Base-by-base conservation (phyloP, 345 rosid species). In the Fremontodendron californicum region DNA sequence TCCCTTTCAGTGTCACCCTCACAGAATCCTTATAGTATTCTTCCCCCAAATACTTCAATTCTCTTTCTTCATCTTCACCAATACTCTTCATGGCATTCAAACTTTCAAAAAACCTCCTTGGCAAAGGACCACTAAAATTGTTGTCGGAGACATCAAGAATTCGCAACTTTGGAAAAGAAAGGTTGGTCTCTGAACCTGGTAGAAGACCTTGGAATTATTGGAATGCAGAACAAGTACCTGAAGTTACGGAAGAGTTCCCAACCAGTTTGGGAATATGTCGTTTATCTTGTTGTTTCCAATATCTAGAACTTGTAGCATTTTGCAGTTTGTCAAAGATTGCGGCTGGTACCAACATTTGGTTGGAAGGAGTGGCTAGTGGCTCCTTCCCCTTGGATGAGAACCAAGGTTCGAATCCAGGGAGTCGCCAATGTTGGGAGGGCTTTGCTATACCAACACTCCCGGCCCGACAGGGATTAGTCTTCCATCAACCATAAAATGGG, bases 81-180 rank as follows among this genome's bases (percentile, higher is more conserved):
- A 40, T 21, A 37, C 49, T 48, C 33, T 15, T 21, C 37, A 70
- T 70, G 10, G 74, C 74, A 23, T 46, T 70, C 37, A 70, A 25
- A 15, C 13, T 48, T 69, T 46, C n/a, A 10, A 67, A 43, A 3
- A 10, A 80, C 11, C 7, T 13, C 1, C 16, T 3, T 1, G 84
- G 81, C 18, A 83, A 54, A 5, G 71, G 37, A 21, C 90, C 89
- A 2, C 3, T 60, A n/a, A 87, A 86, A 5, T 9, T 35, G 49
- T 84, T 86, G 49, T 8, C 8, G 19, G 85, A 86, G 49, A 82
- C 27, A 45, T 84, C 82, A 0, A 85, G 37, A 16, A 84, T 74
- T 21, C 73, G 35, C 62, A 85, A 11, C 42, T 64, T 77, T 2
- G 75, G 39, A 18, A 88, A 81, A 1, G 80, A 67, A 46, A 9